Percentiles rank a stretch among this genome's conserved stretches.
These are phyloP conservation scores for Hibiscus syriacus DNA, from an alignment of 345 rosid genomes.

Conservation along the genomic window DNA sequence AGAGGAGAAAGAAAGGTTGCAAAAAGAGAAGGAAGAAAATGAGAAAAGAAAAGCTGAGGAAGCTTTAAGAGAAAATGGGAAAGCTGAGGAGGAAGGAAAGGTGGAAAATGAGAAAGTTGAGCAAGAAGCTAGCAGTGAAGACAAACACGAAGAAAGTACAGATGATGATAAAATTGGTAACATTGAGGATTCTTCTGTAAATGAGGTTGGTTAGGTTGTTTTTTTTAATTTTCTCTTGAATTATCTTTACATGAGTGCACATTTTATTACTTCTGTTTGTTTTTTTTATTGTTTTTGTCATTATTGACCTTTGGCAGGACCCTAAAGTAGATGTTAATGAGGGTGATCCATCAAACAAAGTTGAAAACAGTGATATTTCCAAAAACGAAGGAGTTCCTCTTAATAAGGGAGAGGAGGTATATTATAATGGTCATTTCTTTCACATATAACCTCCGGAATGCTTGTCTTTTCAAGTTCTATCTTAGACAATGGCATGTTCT, in stretches of 20 bases:
- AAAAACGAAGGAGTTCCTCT: slow-evolving; percentile 24
- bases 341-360: slow-evolving; percentile 29
- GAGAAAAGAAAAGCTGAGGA: slow-evolving; percentile 67
- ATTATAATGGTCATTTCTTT: slow-evolving; percentile 8
- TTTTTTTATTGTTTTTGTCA: slow-evolving; percentile 11
- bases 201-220: slow-evolving; percentile 44
- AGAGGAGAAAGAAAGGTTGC: slow-evolving; percentile 67
- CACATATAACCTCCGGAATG: not conserved
- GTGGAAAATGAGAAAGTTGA: slow-evolving; percentile 26
- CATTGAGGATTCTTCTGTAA: slow-evolving; percentile 38
- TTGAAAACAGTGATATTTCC: slow-evolving; percentile 22
- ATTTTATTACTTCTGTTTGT: not conserved
- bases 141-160: slow-evolving; percentile 20
- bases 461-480: not conserved
- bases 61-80: slow-evolving; percentile 30
- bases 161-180: slow-evolving; percentile 41
- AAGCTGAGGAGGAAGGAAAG: slow-evolving; percentile 29
- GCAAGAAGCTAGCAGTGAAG: slow-evolving; percentile 24
- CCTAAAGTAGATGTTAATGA: slow-evolving; percentile 15
- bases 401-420: slow-evolving; percentile 33
- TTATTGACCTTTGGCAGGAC: slow-evolving; percentile 16
- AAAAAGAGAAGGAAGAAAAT: slow-evolving; percentile 73
- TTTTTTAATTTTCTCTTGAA: not conserved
- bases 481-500: slow-evolving; percentile 3
- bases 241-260: not conserved